phyloP scores from a whole-genome alignment of 2,329 filamentous ascomycete genomes.

The Aspergillus quadrilineatus region DNA sequence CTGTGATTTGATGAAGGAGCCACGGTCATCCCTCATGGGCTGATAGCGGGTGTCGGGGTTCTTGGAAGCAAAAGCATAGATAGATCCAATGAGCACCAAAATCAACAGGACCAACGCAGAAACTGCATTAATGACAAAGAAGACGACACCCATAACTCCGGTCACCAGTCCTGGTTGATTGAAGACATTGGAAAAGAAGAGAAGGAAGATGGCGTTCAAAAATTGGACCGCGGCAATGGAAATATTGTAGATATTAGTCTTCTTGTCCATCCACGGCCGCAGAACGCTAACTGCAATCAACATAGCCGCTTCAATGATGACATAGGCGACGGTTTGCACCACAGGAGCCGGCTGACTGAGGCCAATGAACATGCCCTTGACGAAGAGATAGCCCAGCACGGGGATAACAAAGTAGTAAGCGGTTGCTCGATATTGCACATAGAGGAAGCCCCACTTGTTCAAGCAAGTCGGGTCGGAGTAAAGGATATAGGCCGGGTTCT shows the following conservation, averaged over 20 bases:
- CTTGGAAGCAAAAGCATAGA: constrained; percentile 81
- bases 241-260: constrained; percentile 95
- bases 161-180: constrained; percentile 78
- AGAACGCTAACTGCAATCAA: constrained; percentile 77
- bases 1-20: constrained; percentile 96
- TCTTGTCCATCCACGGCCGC: constrained; percentile 98
- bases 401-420: constrained; percentile 94
- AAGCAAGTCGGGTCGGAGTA: constrained; percentile 92
- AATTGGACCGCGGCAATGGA: constrained; percentile 88
- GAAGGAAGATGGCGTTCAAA: constrained; percentile 80
- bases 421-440: constrained; percentile 92
- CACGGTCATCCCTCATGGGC: constrained; percentile 93
- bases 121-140: constrained; percentile 83
- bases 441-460: constrained; percentile 98
- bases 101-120: constrained; percentile 80
- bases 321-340: constrained; percentile 75
- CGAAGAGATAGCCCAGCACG: constrained; percentile 70
- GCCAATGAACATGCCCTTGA: constrained; percentile 87
- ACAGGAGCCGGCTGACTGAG: constrained; percentile 70
- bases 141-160: constrained; percentile 82
- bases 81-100: constrained; percentile 74
- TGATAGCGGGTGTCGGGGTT: constrained; percentile 94
- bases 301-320: constrained; percentile 77
- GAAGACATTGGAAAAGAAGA: constrained; percentile 87
- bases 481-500: constrained; percentile 94